A percentile compares a stretch with the other conserved stretches of the same genome.
These are phyloP conservation scores for Dichotomocladium elegans DNA, from an alignment of 371 early-diverging fungal species.

Conservation along the genomic window DNA sequence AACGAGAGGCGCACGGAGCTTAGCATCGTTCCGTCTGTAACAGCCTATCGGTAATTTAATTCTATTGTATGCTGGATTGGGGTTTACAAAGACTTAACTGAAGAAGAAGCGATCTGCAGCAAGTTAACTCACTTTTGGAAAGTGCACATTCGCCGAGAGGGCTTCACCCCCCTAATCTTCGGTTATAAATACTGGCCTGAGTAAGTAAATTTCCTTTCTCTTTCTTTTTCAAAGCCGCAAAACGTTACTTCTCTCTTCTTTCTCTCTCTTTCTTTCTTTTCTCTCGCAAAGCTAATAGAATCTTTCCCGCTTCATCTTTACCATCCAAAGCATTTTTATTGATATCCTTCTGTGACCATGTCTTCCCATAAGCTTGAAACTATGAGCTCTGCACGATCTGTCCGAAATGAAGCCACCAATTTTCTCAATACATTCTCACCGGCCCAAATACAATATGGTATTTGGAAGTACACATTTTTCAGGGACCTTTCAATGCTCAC, in stretches of 20 bases:
- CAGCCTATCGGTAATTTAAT: no score
- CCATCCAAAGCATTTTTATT: background rate
- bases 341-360: slow-evolving; percentile 9
- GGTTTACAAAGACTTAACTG: no score
- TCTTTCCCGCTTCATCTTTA: background rate
- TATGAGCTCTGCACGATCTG: slow-evolving; percentile 25
- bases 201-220: background rate
- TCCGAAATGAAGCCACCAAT: slow-evolving; percentile 19
- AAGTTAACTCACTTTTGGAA: background rate
- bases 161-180: background rate
- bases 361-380: slow-evolving; percentile 38
- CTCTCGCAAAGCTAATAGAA: no score
- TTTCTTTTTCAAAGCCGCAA: background rate
- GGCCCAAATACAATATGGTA: slow-evolving; percentile 8
- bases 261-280: background rate
- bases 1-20: no score
- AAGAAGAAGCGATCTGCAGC: background rate
- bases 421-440: slow-evolving; percentile 9
- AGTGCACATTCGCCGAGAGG: no score
- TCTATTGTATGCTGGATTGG: no score
- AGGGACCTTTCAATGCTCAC: background rate
- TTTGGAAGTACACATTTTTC: background rate
- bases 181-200: background rate
- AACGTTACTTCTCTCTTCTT: background rate
- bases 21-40: no score